A percentile compares a stretch with the other conserved stretches of the same genome.
Evolutionary conservation across 257 asterid genomes (phyloP).

Genomic region (Jacaranda copaia): DNA sequence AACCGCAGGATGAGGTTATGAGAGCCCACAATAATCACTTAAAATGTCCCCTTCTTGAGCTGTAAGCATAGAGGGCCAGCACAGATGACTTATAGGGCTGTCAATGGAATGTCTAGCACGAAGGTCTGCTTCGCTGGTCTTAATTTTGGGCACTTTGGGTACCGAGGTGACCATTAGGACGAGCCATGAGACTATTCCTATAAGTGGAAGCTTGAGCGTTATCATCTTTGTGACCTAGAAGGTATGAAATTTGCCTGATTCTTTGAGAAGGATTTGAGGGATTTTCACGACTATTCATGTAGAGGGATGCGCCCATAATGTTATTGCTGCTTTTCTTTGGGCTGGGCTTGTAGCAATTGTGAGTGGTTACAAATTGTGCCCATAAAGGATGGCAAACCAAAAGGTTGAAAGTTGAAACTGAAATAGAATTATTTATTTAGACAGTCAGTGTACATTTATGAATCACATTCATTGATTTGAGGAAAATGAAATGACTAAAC

Average conservation of each 20-base stretch:
- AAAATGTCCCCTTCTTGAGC: slow-evolving; percentile 46
- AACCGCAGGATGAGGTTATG: slow-evolving; percentile 20
- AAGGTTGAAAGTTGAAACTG: neutral
- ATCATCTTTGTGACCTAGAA: slow-evolving; percentile 26
- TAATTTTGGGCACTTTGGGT: neutral
- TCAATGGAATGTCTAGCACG: slow-evolving; percentile 28
- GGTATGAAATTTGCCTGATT: neutral
- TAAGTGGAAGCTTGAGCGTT: slow-evolving; percentile 23
- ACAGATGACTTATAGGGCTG: slow-evolving; percentile 22
- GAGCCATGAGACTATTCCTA: slow-evolving; percentile 34
- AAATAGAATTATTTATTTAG: neutral
- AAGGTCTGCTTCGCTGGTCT: neutral
- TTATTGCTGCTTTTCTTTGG: neutral
- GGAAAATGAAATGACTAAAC: too few relatives aligned
- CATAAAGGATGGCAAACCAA: neutral
- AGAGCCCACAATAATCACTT: slow-evolving; percentile 35
- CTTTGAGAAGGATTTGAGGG: neutral
- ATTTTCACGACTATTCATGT: neutral
- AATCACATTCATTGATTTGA: too few relatives aligned
- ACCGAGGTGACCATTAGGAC: slow-evolving; percentile 22
- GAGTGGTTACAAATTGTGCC: neutral
- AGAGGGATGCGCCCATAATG: neutral
- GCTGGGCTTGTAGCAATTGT: neutral
- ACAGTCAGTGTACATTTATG: neutral
- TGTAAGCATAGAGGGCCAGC: slow-evolving; percentile 55